These are phyloP conservation scores for Calocybe cyanea DNA, from an alignment of 768 basidiomycete species.

Conservation along the genomic window DNA sequence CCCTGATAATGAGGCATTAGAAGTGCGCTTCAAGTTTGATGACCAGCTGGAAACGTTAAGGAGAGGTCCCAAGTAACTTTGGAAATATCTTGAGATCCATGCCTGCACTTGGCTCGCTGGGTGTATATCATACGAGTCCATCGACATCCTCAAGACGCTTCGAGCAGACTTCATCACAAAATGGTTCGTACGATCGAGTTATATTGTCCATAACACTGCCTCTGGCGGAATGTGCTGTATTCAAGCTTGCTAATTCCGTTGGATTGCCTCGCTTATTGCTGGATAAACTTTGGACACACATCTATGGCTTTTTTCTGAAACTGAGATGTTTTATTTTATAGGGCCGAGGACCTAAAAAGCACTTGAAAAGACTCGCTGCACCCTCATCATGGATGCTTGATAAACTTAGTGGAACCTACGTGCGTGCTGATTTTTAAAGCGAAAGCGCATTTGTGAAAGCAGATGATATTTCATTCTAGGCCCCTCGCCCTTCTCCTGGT, in stretches of 20 bases:
- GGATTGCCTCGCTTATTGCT: slow-evolving; percentile 31
- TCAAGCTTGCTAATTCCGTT: slow-evolving; percentile 21
- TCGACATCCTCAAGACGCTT: slow-evolving; percentile 42
- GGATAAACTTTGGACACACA: slow-evolving; percentile 35
- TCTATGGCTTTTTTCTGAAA: too few species aligned
- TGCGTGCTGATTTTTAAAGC: slow-evolving; percentile 36
- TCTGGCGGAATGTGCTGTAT: slow-evolving; percentile 18
- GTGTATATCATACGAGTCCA: too few species aligned
- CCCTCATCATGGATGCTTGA: slow-evolving; percentile 99
- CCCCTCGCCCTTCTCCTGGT: slow-evolving; percentile 95
- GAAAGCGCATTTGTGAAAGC: neutral
- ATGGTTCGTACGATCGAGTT: slow-evolving; percentile 40
- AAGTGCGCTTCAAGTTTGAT: slow-evolving; percentile 9
- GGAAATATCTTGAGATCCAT: too few species aligned
- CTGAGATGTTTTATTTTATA: slow-evolving; percentile 27
- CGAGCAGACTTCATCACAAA: slow-evolving; percentile 37
- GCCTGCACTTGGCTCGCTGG: too few species aligned
- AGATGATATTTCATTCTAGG: slow-evolving; percentile 42
- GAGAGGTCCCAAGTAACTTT: too few species aligned
- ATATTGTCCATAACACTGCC: slow-evolving; percentile 18
- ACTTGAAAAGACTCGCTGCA: slow-evolving; percentile 95
- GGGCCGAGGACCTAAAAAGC: slow-evolving; percentile 99
- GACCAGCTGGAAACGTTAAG: slow-evolving; percentile 6
- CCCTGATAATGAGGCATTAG: neutral
- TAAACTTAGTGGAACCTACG: slow-evolving; percentile 94